Conservation (phyloP, 2,329 filamentous ascomycete genomes). For the Clarireedia monteithiana region DNA sequence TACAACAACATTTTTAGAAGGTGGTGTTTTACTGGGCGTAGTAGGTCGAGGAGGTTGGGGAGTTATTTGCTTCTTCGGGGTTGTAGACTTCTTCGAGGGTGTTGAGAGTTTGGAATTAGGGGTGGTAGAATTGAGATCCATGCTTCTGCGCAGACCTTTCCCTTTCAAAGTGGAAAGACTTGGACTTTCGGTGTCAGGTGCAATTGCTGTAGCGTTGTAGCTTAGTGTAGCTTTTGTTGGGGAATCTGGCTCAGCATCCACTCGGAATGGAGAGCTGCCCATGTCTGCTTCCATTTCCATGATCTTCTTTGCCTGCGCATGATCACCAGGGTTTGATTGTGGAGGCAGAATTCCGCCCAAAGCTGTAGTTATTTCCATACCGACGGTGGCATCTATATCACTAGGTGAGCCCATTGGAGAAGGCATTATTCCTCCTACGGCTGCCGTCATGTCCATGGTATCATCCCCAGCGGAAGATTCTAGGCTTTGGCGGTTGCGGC, state of each 20-base stretch:
- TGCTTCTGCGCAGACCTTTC: slow-evolving; percentile 42
- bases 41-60: slow-evolving; percentile 37
- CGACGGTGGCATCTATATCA: slow-evolving; percentile 38
- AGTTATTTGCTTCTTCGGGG: slow-evolving; percentile 35
- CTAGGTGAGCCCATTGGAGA: slow-evolving; percentile 36
- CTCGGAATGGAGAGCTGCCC: slow-evolving; percentile 37
- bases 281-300: slow-evolving; percentile 52
- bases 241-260: slow-evolving; percentile 28
- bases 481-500: slow-evolving; percentile 31
- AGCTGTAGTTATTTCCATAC: slow-evolving; percentile 57
- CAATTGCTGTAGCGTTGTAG: slow-evolving; percentile 30
- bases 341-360: slow-evolving; percentile 46
- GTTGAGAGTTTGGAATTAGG: slow-evolving; percentile 20
- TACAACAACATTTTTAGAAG: slow-evolving; percentile 38
- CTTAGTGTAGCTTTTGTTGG: slow-evolving; percentile 31
- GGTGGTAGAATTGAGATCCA: slow-evolving; percentile 35
- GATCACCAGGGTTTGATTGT: slow-evolving; percentile 33
- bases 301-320: slow-evolving; percentile 43
- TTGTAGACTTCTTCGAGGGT: slow-evolving; percentile 29
- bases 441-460: slow-evolving; percentile 36
- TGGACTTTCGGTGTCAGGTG: slow-evolving; percentile 46
- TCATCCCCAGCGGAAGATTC: slow-evolving; percentile 25
- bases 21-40: slow-evolving; percentile 43
- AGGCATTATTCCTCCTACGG: slow-evolving; percentile 37
- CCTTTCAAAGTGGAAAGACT: slow-evolving; percentile 46